These are phyloP conservation scores for Venustampulla echinocandica DNA, from an alignment of 495 filamentous ascomycete species.

Conservation along the genomic window DNA sequence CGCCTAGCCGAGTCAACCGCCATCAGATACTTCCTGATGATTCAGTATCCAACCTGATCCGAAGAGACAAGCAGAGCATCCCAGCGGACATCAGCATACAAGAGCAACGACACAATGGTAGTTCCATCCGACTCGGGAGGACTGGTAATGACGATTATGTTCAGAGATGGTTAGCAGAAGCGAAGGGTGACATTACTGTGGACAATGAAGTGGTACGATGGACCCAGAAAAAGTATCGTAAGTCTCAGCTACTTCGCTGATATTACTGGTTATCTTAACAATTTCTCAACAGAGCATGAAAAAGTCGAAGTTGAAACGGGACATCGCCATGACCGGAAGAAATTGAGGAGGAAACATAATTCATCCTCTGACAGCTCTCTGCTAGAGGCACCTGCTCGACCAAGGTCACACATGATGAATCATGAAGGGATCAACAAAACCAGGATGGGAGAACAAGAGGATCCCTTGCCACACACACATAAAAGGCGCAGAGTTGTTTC, in stretches of 20 bases:
- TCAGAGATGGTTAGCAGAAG: constrained; percentile 17
- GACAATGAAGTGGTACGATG: background rate
- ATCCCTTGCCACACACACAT: background rate
- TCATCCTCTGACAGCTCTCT: constrained; percentile 23
- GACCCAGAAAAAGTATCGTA: background rate
- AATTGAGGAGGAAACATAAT: constrained; percentile 5
- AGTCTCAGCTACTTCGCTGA: background rate
- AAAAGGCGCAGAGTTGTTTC: background rate
- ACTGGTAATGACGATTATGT: constrained; percentile 16
- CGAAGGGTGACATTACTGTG: background rate
- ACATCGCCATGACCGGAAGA: background rate
- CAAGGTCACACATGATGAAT: background rate
- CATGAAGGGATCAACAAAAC: background rate
- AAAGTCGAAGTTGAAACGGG: background rate
- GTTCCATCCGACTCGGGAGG: too few species aligned
- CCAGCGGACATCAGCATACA: too few species aligned
- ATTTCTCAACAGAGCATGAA: background rate
- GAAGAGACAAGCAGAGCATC: background rate
- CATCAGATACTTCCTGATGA: too few species aligned
- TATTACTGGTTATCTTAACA: background rate
- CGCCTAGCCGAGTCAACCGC: too few species aligned
- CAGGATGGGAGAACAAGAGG: background rate
- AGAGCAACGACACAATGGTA: too few species aligned
- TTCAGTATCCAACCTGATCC: too few species aligned
- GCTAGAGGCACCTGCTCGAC: constrained; percentile 16